Percentiles rank a stretch among this genome's conserved stretches.
Conservation (phyloP, 345 rosid genomes). For the Acer saccharum region DNA sequence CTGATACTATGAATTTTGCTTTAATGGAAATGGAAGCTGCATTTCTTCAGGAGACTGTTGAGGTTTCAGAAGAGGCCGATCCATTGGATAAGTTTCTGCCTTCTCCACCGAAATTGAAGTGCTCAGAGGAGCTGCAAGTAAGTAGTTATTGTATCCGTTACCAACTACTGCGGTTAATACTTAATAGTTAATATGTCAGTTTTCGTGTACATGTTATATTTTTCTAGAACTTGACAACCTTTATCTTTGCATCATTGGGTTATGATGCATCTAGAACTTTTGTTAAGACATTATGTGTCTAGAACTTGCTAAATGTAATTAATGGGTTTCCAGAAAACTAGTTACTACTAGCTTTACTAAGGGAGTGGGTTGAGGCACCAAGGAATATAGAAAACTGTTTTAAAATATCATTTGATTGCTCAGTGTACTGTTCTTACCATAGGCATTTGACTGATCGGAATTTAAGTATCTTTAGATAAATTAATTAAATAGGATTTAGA, state of each 20-base stretch:
- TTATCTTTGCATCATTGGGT: background rate
- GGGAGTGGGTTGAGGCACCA: background rate
- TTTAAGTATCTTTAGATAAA: background rate
- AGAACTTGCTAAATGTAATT: background rate
- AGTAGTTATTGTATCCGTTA: slow-evolving; percentile 23
- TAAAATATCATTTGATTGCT: background rate
- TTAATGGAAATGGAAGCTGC: slow-evolving; percentile 41
- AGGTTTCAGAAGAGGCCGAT: slow-evolving; percentile 43
- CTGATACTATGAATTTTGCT: slow-evolving; percentile 31
- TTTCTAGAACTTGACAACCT: background rate
- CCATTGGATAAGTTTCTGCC: slow-evolving; percentile 79
- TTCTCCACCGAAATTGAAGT: slow-evolving; percentile 55
- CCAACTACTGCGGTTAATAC: background rate
- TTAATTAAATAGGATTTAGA: background rate
- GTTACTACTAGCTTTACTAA: background rate
- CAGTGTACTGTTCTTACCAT: background rate
- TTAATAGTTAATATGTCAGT: background rate
- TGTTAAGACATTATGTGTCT: background rate
- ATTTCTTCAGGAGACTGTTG: slow-evolving; percentile 38
- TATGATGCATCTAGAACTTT: background rate
- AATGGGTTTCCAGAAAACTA: background rate
- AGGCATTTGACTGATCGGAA: background rate
- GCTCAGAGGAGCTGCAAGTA: slow-evolving; percentile 88
- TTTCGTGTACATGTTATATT: background rate
- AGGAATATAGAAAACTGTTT: background rate